A percentile compares a stretch with the other conserved stretches of the same genome.
Evolutionary conservation across 805 yeast genomes (phyloP).

Genomic region (Sugiyamaella valdiviana): DNA sequence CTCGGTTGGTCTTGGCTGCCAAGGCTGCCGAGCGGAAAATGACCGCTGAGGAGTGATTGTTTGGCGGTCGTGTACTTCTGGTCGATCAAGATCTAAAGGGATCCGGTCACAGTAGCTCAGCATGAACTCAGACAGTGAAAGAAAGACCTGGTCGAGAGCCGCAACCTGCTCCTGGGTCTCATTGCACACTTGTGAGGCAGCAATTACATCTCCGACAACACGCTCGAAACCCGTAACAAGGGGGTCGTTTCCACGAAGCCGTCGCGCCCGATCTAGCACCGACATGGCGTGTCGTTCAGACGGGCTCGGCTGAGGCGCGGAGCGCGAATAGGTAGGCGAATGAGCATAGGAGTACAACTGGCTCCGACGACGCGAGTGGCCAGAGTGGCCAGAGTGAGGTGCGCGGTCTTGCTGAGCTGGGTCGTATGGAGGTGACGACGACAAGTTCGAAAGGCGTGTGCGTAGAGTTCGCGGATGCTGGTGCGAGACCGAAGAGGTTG

Average conservation of each 20-base stretch:
- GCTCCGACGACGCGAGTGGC: neutral
- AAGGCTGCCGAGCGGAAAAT: neutral
- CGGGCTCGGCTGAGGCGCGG: conserved; percentile 16
- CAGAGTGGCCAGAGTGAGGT: neutral
- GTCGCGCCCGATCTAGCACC: conserved; percentile 16
- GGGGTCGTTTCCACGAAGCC: conserved; percentile 16
- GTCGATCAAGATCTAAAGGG: neutral
- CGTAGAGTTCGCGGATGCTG: neutral
- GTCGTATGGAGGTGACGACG: neutral
- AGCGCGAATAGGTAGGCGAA: neutral
- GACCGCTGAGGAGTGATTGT: neutral
- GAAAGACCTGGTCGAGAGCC: conserved; percentile 17
- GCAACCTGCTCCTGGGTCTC: conserved; percentile 1
- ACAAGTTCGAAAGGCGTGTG: conserved; percentile 1
- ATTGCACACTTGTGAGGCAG: conserved; percentile 5
- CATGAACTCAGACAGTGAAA: conserved; percentile 18
- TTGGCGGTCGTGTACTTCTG: too few species aligned
- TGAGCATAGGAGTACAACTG: too few species aligned
- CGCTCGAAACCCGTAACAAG: conserved; percentile 21
- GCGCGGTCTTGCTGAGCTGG: conserved; percentile 1
- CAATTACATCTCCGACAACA: conserved; percentile 20
- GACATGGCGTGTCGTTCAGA: conserved; percentile 23
- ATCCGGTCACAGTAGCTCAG: conserved; percentile 7
- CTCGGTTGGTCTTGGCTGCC: too few species aligned
- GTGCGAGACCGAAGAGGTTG: neutral